These are phyloP conservation scores for Styphnolobium japonicum DNA, from an alignment of 306 rosid genomes.

Conservation along the genomic window DNA sequence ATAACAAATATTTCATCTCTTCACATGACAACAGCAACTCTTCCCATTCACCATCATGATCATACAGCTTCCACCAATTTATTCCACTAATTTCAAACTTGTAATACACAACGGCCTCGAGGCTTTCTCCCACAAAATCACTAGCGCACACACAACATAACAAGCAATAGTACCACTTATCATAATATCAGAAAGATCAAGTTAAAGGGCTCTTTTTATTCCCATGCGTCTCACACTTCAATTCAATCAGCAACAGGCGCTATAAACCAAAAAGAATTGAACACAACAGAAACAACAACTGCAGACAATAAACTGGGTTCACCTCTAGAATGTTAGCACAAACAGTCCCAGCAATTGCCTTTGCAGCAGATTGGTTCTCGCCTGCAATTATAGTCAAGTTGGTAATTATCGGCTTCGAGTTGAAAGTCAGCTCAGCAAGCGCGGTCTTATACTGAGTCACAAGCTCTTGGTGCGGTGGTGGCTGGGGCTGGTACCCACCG, in stretches of 20 bases:
- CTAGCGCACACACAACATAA: not conserved
- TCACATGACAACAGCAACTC: not conserved
- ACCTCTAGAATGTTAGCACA: constrained; percentile 91
- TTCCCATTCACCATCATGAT: not conserved
- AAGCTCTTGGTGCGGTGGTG: constrained; percentile 78
- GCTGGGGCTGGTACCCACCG: constrained; percentile 81
- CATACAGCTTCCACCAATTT: not conserved
- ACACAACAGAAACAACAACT: constrained; percentile 43
- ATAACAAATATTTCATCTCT: not conserved
- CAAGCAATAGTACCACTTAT: constrained; percentile 6
- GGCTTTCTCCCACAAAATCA: not conserved
- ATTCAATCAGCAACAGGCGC: constrained; percentile 25
- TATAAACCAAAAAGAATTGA: constrained; percentile 23
- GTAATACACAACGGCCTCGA: constrained; percentile 7
- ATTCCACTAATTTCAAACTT: constrained; percentile 2
- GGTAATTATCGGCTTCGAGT: constrained; percentile 92
- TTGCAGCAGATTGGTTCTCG: constrained; percentile 73
- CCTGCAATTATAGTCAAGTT: constrained; percentile 97
- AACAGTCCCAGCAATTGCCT: constrained; percentile 65
- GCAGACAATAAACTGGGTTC: constrained; percentile 57
- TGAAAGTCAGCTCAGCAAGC: constrained; percentile 91
- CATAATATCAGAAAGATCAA: not conserved
- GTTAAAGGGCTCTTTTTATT: not conserved
- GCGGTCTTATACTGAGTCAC: constrained; percentile 85
- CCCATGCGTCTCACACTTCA: constrained; percentile 38